Conservation (phyloP, 1,284 basidiomycete species). For the Hemileia vastatrix region DNA sequence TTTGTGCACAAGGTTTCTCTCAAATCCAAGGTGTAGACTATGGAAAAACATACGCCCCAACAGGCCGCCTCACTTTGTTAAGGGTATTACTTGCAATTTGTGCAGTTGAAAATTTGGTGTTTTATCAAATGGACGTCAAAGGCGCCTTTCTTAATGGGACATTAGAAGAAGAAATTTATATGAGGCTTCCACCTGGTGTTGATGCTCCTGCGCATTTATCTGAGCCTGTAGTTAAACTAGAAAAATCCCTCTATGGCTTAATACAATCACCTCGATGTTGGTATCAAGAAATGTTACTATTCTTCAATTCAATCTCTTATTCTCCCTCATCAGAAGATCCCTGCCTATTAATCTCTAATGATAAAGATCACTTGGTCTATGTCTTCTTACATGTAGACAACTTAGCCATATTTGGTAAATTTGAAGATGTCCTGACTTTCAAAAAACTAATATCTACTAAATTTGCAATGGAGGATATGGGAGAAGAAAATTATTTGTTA, state of each 20-base stretch:
- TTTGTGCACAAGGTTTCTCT: no score
- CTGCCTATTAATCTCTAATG: neutral
- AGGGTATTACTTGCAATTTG: no score
- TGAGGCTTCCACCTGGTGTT: neutral
- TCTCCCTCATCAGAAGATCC: neutral
- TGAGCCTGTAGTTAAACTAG: neutral
- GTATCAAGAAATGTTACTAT: neutral
- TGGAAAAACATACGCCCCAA: no score
- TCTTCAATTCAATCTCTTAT: neutral
- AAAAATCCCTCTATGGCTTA: neutral
- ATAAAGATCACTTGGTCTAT: neutral
- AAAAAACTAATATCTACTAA: neutral
- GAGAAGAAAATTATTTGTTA: neutral
- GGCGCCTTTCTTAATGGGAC: neutral
- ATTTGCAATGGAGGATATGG: slow-evolving; percentile 3
- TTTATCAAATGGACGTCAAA: slow-evolving; percentile 1
- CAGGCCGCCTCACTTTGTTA: no score
- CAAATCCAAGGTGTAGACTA: no score
- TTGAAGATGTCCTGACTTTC: neutral
- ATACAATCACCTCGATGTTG: slow-evolving; percentile 1
- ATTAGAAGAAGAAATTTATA: neutral
- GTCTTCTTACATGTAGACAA: slow-evolving; percentile 3
- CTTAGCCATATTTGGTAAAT: neutral
- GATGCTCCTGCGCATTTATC: no score
- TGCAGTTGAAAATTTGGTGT: neutral